Percentiles rank a stretch among this genome's conserved stretches.
These are phyloP conservation scores for Blastobotrys ciferrii DNA, from an alignment of 1,139 yeast genomes.

Conservation along the genomic window DNA sequence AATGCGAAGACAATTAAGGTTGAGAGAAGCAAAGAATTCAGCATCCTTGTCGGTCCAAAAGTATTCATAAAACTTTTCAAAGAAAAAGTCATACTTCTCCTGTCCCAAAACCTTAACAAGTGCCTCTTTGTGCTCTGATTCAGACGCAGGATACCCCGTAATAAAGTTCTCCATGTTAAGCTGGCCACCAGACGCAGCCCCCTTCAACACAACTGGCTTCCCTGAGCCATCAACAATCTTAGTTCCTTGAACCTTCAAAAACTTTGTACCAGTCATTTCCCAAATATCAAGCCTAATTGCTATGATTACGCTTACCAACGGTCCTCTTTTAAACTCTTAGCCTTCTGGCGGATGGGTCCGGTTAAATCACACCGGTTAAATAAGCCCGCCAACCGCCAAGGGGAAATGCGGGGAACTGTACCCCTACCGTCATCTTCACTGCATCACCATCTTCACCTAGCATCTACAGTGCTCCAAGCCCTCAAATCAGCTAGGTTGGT, in stretches of 20 bases:
- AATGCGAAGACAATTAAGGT: slow-evolving; percentile 46
- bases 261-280: slow-evolving; percentile 14
- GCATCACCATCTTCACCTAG: background rate
- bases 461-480: background rate
- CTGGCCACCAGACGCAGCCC: slow-evolving; percentile 48
- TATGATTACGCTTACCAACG: background rate
- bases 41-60: slow-evolving; percentile 50
- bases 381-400: background rate
- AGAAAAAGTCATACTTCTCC: slow-evolving; percentile 46
- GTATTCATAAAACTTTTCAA: slow-evolving; percentile 48
- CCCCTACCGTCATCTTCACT: background rate
- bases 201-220: slow-evolving; percentile 40
- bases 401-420: background rate
- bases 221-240: slow-evolving; percentile 44
- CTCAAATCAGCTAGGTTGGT: too few species aligned
- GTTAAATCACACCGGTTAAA: background rate
- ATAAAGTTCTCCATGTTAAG: slow-evolving; percentile 52
- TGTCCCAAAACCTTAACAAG: slow-evolving; percentile 40
- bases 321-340: background rate
- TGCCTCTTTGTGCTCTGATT: slow-evolving; percentile 46
- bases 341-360: background rate
- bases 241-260: slow-evolving; percentile 38
- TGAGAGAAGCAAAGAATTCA: slow-evolving; percentile 41
- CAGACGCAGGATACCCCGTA: slow-evolving; percentile 51
- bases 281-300: background rate